These are phyloP conservation scores for Apiospora kogelbergensis DNA, from an alignment of 2,329 filamentous ascomycete species.

Conservation along the genomic window DNA sequence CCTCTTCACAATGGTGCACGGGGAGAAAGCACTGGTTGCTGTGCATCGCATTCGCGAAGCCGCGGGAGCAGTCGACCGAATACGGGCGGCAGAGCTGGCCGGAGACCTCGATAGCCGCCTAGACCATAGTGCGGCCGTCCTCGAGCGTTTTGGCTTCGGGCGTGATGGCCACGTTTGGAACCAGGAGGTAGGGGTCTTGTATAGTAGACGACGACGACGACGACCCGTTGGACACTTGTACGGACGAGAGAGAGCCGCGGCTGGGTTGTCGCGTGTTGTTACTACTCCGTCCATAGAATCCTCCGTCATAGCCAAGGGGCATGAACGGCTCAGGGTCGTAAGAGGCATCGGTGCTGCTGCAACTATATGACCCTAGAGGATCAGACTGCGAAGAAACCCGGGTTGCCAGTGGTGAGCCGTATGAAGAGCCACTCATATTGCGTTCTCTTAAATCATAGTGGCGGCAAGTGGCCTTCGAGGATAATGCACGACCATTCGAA, in stretches of 20 bases:
- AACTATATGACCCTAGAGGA: background rate
- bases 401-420: constrained; percentile 16
- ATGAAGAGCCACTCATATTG: constrained; percentile 19
- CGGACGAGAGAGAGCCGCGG: constrained; percentile 25
- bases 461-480: constrained; percentile 22
- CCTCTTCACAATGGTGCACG: constrained; percentile 21
- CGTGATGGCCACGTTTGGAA: constrained; percentile 43
- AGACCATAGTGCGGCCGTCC: constrained; percentile 37
- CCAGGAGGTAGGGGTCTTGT: constrained; percentile 34
- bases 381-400: constrained; percentile 9
- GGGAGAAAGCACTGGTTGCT: constrained; percentile 19
- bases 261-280: constrained; percentile 12
- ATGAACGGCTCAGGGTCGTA: constrained; percentile 16
- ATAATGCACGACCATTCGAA: constrained; percentile 23
- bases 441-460: constrained; percentile 16
- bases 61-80: constrained; percentile 9
- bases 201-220: background rate
- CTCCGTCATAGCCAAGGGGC: constrained; percentile 14
- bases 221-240: constrained; percentile 25
- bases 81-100: constrained; percentile 35
- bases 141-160: constrained; percentile 39
- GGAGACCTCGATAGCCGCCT: constrained; percentile 50
- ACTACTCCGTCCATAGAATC: constrained; percentile 12
- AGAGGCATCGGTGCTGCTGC: constrained; percentile 18
- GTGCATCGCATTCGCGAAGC: background rate